Evolutionary conservation across 2,329 filamentous ascomycete species (phyloP), one percentile per base, ranked within the genome.

Genomic region (Gnomoniopsis sp.): DNA sequence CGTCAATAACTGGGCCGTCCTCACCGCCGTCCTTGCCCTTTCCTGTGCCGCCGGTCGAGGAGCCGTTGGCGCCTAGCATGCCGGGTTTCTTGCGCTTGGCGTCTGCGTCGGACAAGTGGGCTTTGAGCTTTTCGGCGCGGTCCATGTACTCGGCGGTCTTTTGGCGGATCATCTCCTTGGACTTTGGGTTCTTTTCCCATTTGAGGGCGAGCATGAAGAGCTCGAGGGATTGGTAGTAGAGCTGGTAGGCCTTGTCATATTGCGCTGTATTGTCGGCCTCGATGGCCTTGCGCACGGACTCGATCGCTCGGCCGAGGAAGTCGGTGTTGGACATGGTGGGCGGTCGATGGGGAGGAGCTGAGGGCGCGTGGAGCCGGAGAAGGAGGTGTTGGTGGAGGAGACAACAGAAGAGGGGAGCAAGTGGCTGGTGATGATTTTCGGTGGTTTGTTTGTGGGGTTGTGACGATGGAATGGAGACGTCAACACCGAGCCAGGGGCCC

Each of bases 111-210:
- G 87, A 81, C 44, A 99, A 79, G 72, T 98, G 95, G 57, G 88
- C 86, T 77, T 99, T 99, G 64, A 99, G 85, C 79, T 98, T 98
- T 80, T 99, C 95, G 64, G 95, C 95, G 63, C 95, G 91, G 76
- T 97, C 93, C 89, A 99, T 96, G 81, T 99, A 99, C 72, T 97
- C 93, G 68, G 83, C 90, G 21, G 93, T 92, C 80, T 98, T 98
- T 67, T 90, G 87, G 67, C 95, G 89, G 74, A 99, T 97, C 85
- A 96, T 96, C 72, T 96, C 92, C 80, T 98, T 98, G 64, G 91
- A 93, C 68, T 93, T 93, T 64, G 90, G 87, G 78, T 97, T 98
- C 84, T 98, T 99, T 79, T 99, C 95, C 93, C 93, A 99, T 81
- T 99, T 99, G 61, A 99, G 83, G 36, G 95, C 95, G 62, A 98